phyloP scores from a whole-genome alignment of 31 red algal species.

The Odonthalia washingtoniensis region DNA sequence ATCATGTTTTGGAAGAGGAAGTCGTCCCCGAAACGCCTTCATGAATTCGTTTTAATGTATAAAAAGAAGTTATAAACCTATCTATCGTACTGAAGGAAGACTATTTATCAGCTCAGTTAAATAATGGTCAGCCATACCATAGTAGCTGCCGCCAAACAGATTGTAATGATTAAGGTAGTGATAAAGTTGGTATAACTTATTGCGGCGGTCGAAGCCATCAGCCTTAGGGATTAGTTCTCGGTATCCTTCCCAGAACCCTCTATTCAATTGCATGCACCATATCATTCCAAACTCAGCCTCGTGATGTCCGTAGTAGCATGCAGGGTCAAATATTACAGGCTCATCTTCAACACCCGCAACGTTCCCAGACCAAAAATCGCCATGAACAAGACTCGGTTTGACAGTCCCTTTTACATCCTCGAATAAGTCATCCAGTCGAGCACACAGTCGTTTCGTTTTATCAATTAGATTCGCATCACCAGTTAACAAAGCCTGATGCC shows the following conservation, averaged over 20 bases:
- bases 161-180: slow-evolving; percentile 94
- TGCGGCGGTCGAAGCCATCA: slow-evolving; percentile 76
- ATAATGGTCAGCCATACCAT: slow-evolving; percentile 42
- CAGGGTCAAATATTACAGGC: slow-evolving; percentile 95
- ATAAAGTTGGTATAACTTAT: slow-evolving; percentile 91
- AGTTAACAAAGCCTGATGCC: slow-evolving; percentile 85
- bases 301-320: slow-evolving; percentile 96
- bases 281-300: slow-evolving; percentile 98
- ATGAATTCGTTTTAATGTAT: background rate
- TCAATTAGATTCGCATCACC: slow-evolving; percentile 55
- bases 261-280: slow-evolving; percentile 72
- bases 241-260: slow-evolving; percentile 85
- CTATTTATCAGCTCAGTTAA: slow-evolving; percentile 13
- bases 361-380: slow-evolving; percentile 99
- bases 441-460: slow-evolving; percentile 57
- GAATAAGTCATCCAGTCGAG: slow-evolving; percentile 64
- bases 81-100: background rate
- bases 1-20: no score
- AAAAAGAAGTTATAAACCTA: no score
- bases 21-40: background rate
- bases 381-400: slow-evolving; percentile 87
- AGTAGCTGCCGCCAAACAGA: slow-evolving; percentile 93
- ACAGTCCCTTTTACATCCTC: slow-evolving; percentile 58
- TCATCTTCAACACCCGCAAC: slow-evolving; percentile 50
- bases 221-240: slow-evolving; percentile 71